Conservation (phyloP, 2,329 filamentous ascomycete genomes). For the Fusarium gaditjirri region DNA sequence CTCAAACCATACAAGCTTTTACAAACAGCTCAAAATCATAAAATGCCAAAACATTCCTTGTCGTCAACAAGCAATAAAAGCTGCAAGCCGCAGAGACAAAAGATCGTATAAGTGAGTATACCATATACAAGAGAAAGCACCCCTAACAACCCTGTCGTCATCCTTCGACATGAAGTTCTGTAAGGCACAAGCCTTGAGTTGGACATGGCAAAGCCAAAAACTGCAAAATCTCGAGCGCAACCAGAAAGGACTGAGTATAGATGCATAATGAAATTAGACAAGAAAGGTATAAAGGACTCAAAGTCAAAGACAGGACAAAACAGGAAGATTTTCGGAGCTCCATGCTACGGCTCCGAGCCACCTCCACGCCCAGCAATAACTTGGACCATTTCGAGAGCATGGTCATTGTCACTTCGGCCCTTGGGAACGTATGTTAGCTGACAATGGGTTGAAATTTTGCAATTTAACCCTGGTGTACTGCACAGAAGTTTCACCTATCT, state of each 20-base stretch:
- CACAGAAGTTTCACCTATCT: neutral
- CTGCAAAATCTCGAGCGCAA: neutral
- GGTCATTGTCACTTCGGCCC: too few relatives aligned
- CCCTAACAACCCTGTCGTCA: neutral
- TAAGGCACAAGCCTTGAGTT: neutral
- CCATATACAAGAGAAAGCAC: neutral
- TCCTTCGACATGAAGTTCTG: neutral
- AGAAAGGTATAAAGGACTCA: neutral
- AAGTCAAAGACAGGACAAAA: neutral
- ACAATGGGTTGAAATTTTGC: neutral
- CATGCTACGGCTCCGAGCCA: too few relatives aligned
- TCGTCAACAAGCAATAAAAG: neutral
- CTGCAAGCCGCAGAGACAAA: neutral
- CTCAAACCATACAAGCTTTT: neutral
- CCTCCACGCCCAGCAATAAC: too few relatives aligned
- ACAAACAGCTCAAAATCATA: neutral
- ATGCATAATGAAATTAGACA: neutral
- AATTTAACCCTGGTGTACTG: neutral
- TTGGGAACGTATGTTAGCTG: too few relatives aligned
- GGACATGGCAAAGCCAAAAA: neutral
- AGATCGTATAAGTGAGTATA: fast-evolving
- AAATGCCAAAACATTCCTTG: neutral
- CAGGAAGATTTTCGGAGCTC: too few relatives aligned
- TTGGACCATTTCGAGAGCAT: too few relatives aligned
- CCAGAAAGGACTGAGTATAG: neutral